Evolutionary conservation across 495 filamentous ascomycete genomes (phyloP).

Genomic region (Thermochaetoides thermophila): DNA sequence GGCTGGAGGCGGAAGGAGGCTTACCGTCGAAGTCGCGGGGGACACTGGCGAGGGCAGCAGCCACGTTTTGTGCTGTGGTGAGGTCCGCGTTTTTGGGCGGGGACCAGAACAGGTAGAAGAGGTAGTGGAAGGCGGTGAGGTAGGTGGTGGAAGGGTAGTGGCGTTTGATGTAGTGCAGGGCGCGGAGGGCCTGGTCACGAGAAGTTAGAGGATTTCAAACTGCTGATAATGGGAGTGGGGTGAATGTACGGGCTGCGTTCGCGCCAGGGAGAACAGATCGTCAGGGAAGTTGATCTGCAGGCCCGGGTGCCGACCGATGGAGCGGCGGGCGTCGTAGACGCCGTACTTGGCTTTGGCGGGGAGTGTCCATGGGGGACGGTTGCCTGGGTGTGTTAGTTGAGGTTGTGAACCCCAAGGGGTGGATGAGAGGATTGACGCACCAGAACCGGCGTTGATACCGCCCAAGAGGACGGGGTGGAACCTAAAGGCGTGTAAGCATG

Average conservation of each 20-base stretch:
- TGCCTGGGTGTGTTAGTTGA: slow-evolving; percentile 28
- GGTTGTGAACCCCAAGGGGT: too few relatives aligned
- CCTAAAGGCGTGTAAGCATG: slow-evolving; percentile 25
- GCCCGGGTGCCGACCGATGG: slow-evolving; percentile 37
- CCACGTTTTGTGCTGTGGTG: slow-evolving; percentile 12
- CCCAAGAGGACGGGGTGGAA: slow-evolving; percentile 60
- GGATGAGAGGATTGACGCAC: slow-evolving; percentile 18
- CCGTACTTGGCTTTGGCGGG: slow-evolving; percentile 49
- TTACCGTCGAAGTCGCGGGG: slow-evolving; percentile 7
- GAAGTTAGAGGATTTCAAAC: too few relatives aligned
- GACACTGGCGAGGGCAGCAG: slow-evolving; percentile 12
- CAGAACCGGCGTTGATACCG: slow-evolving; percentile 50
- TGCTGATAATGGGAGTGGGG: neutral
- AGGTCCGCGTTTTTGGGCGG: slow-evolving; percentile 21
- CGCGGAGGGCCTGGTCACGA: slow-evolving; percentile 55
- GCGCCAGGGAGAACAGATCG: slow-evolving; percentile 23
- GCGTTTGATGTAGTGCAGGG: slow-evolving; percentile 48
- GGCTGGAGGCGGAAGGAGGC: neutral
- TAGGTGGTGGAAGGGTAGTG: slow-evolving; percentile 22
- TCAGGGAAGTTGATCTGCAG: slow-evolving; percentile 25
- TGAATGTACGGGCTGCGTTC: slow-evolving; percentile 14
- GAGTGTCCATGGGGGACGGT: slow-evolving; percentile 58
- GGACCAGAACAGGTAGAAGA: slow-evolving; percentile 28
- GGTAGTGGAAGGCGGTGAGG: slow-evolving; percentile 14
- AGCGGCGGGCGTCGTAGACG: slow-evolving; percentile 38